Conservation (phyloP, 1,139 yeast genomes). For the Yamadazyma conglobata region DNA sequence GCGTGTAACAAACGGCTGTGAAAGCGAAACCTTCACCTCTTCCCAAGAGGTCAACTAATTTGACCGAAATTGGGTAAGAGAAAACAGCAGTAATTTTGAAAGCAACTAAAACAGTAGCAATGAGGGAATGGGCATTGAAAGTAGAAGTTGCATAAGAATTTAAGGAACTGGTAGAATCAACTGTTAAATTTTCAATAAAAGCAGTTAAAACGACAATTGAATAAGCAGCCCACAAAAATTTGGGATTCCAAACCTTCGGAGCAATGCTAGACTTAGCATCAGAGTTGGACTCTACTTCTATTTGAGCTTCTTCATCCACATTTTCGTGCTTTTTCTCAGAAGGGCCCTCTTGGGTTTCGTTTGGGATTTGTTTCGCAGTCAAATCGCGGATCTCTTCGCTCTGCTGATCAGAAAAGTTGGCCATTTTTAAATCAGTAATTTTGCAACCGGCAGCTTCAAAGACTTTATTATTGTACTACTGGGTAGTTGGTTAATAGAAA, state of each 20-base stretch:
- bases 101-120: slow-evolving; percentile 36
- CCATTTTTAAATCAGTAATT: too few species aligned
- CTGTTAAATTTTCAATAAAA: slow-evolving; percentile 17
- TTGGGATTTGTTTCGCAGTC: too few species aligned
- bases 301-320: too few species aligned
- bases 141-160: slow-evolving; percentile 27
- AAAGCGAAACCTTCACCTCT: slow-evolving; percentile 32
- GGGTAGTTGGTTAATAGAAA: too few species aligned
- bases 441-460: too few species aligned
- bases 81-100: slow-evolving; percentile 36
- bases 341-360: too few species aligned
- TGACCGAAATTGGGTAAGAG: slow-evolving; percentile 38
- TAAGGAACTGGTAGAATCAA: slow-evolving; percentile 15
- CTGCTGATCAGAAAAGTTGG: too few species aligned
- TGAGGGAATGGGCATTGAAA: slow-evolving; percentile 32
- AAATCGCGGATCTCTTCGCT: too few species aligned
- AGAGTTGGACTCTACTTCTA: not conserved
- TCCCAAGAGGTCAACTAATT: slow-evolving; percentile 35
- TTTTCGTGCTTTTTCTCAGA: too few species aligned
- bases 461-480: too few species aligned
- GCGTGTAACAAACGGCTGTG: slow-evolving; percentile 19
- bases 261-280: not conserved
- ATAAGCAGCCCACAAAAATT: slow-evolving; percentile 18
- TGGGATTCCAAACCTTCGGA: slow-evolving; percentile 12
- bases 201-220: slow-evolving; percentile 19